Base-by-base conservation (phyloP, 257 asterid species). In the Salvia rosmarinus region DNA sequence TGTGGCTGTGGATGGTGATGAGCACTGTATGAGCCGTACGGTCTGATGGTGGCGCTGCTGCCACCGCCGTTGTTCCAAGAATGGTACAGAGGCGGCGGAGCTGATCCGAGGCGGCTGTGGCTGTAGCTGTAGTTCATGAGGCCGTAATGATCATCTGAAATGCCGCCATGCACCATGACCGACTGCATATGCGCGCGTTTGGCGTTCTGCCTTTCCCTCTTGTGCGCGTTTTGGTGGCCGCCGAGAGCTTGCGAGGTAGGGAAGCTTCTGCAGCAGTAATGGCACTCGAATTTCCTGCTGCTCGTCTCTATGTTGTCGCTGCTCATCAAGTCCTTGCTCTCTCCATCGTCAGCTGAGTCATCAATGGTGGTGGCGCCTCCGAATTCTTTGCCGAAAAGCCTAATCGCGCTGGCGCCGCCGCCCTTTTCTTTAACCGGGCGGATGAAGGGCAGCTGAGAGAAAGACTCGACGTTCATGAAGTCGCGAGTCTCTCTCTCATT, bases 171-270 rank as follows among this genome's bases (percentile, higher is more conserved):
- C 62, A 69, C 67, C 86, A 87, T 82, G 0, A 90, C 79, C 0
- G 95, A 85, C 74, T 88, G 98, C 72, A 90, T 63, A 70, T 88
- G 92, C 0, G 90, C 88, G 1, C 97, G 81, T 54, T 88, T 92
- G 0, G 98, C 98, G 13, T 88, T 92, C 56, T 92, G 98, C 0
- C 98, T 78, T 57, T 92, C 98, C 61, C 96, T 84, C 72, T 88
- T 92, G 84, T 92, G 98, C 3, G 97, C 98, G 72, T 92, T 92
- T 61, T 92, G 98, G 32, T 92, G 98, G 35, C 98, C 98, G 9
- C 98, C 98, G 0, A 92, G 87, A 0, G 98, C 98, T 72, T 92
- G 98, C 1, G 98, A 92, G 14, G 98, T 92, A 0, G 97, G 96
- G 84, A 92, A 92, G 84, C 87, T 88, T 74, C 96, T 75, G 71